phyloP scores from a whole-genome alignment of 768 basidiomycete species.

The Podaxis pistillaris region DNA sequence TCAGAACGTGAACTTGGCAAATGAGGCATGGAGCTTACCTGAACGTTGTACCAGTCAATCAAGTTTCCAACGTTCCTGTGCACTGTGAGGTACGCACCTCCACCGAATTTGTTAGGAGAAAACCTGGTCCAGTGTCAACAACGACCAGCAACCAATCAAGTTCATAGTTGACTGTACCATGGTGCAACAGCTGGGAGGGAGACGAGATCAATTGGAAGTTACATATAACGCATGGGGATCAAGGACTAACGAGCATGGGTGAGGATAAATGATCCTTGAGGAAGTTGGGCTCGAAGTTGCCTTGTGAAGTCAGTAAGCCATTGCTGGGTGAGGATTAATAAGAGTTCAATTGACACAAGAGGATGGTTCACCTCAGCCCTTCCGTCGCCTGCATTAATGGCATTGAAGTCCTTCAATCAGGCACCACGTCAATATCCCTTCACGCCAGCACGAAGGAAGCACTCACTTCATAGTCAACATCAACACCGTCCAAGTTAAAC shows the following conservation, averaged over 20 bases:
- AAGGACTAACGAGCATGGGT: slow-evolving; percentile 51
- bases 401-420: slow-evolving; percentile 53
- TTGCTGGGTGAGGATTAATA: slow-evolving; percentile 23
- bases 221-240: background rate
- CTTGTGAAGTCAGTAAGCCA: slow-evolving; percentile 57
- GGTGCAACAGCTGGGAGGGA: slow-evolving; percentile 44
- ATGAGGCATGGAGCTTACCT: slow-evolving; percentile 30
- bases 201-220: background rate
- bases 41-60: slow-evolving; percentile 65
- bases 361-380: slow-evolving; percentile 43
- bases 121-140: slow-evolving; percentile 32
- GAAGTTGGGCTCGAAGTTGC: slow-evolving; percentile 47
- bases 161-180: slow-evolving; percentile 26
- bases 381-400: slow-evolving; percentile 51
- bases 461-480: slow-evolving; percentile 61
- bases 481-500: slow-evolving; percentile 64
- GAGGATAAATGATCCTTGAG: slow-evolving; percentile 46
- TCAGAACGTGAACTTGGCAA: background rate
- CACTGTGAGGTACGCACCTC: slow-evolving; percentile 59
- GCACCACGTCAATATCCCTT: background rate
- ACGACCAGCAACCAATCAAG: background rate
- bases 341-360: background rate
- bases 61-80: slow-evolving; percentile 49
- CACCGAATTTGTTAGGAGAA: slow-evolving; percentile 36
- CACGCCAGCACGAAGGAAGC: background rate